phyloP scores from a whole-genome alignment of 2,329 filamentous ascomycete species.

The Neonectria sp. region DNA sequence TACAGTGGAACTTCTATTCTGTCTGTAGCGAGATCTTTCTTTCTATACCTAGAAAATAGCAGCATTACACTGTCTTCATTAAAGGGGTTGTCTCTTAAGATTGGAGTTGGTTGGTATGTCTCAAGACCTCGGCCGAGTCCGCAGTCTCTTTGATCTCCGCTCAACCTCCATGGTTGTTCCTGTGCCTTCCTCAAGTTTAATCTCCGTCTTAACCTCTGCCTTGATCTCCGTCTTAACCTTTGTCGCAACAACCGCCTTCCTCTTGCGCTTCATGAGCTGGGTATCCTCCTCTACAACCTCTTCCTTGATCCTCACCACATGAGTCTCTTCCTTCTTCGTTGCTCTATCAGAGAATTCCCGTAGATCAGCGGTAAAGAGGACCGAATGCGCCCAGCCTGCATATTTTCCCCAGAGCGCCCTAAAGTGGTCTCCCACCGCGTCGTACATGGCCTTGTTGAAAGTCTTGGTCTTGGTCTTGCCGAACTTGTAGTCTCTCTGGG shows the following conservation, averaged over 20 bases:
- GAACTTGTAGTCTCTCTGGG: conserved; percentile 95
- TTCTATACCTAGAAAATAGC: neutral
- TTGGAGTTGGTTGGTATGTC: neutral
- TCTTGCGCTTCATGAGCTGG: conserved; percentile 43
- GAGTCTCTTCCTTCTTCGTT: conserved; percentile 34
- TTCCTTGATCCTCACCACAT: conserved; percentile 44
- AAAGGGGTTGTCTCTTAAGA: neutral
- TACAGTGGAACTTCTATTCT: neutral
- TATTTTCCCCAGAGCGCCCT: conserved; percentile 91
- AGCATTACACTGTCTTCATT: neutral
- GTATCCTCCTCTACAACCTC: conserved; percentile 35
- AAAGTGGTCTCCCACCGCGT: conserved; percentile 92
- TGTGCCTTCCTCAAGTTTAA: conserved; percentile 36
- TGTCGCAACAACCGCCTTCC: conserved; percentile 35
- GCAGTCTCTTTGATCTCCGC: conserved; percentile 49
- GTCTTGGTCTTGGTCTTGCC: conserved; percentile 88
- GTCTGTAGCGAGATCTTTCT: neutral
- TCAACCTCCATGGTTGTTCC: conserved; percentile 26
- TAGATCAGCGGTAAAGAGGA: conserved; percentile 94
- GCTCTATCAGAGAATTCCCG: conserved; percentile 83
- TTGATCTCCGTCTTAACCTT: conserved; percentile 37
- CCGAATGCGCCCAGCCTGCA: conserved; percentile 97
- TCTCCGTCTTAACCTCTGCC: conserved; percentile 34
- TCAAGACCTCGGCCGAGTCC: conserved; percentile 35
- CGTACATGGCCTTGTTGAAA: conserved; percentile 89